These are phyloP conservation scores for Diutina siamensis DNA, from an alignment of 1,139 yeast genomes.

Conservation along the genomic window DNA sequence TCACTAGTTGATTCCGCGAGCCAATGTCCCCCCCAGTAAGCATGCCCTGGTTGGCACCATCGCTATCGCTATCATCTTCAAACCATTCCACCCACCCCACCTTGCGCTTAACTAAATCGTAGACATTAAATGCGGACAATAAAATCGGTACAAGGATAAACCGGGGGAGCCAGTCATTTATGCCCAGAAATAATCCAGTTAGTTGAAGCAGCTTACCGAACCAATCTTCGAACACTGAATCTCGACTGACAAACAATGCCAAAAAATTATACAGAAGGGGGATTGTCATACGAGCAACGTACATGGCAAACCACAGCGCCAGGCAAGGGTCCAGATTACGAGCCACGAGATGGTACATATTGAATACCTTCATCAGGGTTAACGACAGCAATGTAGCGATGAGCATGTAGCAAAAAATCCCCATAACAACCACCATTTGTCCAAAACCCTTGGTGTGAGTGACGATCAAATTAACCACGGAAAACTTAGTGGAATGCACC, in stretches of 20 bases:
- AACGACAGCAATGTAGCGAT: slow-evolving; percentile 53
- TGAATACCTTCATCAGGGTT: slow-evolving; percentile 58
- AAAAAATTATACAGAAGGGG: slow-evolving; percentile 75
- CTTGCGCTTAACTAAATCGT: slow-evolving; percentile 46
- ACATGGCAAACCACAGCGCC: slow-evolving; percentile 57
- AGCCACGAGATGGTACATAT: slow-evolving; percentile 62
- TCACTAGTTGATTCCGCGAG: not conserved
- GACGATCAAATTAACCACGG: slow-evolving; percentile 44
- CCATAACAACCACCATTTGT: slow-evolving; percentile 27
- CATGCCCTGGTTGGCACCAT: slow-evolving; percentile 6
- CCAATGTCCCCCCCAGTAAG: not conserved
- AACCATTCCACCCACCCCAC: slow-evolving; percentile 31
- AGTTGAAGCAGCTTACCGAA: slow-evolving; percentile 66
- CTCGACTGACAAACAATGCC: slow-evolving; percentile 44
- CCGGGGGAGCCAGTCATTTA: slow-evolving; percentile 69
- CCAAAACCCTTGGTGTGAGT: slow-evolving; percentile 11
- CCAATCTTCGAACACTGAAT: slow-evolving; percentile 43
- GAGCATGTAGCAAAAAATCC: slow-evolving; percentile 56
- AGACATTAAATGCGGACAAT: slow-evolving; percentile 55
- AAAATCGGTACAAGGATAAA: slow-evolving; percentile 56
- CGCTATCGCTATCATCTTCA: slow-evolving; percentile 29
- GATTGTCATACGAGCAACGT: slow-evolving; percentile 70
- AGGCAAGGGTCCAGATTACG: slow-evolving; percentile 66
- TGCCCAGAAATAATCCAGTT: slow-evolving; percentile 60
- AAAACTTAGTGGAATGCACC: slow-evolving; percentile 55